These are phyloP conservation scores for Thymus quinquecostatus DNA, from an alignment of 257 asterid species.

Conservation along the genomic window DNA sequence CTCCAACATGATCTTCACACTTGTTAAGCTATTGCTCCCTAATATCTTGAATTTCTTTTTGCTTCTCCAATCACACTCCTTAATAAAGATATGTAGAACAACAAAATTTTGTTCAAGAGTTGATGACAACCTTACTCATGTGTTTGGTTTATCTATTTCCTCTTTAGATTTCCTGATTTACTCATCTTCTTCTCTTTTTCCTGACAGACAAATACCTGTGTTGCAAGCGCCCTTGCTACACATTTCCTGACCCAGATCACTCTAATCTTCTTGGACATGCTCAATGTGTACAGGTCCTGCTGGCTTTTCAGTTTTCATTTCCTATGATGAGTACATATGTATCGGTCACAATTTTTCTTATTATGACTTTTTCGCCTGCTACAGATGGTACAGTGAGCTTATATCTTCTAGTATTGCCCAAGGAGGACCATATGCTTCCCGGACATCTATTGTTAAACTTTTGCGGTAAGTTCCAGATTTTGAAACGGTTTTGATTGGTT, in stretches of 20 bases:
- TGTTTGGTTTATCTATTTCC: no score
- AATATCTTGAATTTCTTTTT: conserved; percentile 1
- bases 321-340: background rate
- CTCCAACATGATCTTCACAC: background rate
- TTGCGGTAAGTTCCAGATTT: conserved; percentile 61
- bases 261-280: conserved; percentile 89
- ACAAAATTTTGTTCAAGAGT: background rate
- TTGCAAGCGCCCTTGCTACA: conserved; percentile 88
- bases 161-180: no score
- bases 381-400: conserved; percentile 98
- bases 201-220: conserved; percentile 93
- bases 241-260: conserved; percentile 85
- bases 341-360: conserved; percentile 7
- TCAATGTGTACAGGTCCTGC: conserved; percentile 87
- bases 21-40: conserved; percentile 7
- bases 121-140: background rate
- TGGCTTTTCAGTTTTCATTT: conserved; percentile 20
- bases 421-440: conserved; percentile 96
- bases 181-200: conserved; percentile 1
- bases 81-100: background rate
- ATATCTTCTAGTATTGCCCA: conserved; percentile 89
- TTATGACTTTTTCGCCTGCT: conserved; percentile 33
- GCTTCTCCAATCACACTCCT: background rate
- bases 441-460: conserved; percentile 87
- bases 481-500: conserved; percentile 4